Percentiles rank a stretch among this genome's conserved stretches.
Conservation (phyloP, 306 rosid genomes). For the Fragaria ananassa region DNA sequence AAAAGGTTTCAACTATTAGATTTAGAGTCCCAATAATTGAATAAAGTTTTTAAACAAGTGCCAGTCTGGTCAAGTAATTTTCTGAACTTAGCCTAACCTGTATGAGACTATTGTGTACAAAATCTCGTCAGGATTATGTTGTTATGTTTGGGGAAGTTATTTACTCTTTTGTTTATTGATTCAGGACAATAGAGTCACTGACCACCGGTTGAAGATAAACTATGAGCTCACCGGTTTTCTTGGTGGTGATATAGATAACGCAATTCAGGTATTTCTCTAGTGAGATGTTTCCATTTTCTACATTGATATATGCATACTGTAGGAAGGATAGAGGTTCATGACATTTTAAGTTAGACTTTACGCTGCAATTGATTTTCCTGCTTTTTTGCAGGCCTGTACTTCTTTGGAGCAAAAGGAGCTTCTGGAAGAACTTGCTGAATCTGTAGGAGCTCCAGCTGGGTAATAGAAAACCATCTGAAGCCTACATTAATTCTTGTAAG, state of each 20-base stretch:
- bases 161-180: constrained; percentile 9
- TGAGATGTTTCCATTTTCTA: background rate
- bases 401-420: constrained; percentile 82
- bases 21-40: background rate
- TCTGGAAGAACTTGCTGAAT: constrained; percentile 85
- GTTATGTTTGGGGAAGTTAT: constrained; percentile 19
- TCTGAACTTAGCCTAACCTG: background rate
- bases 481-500: constrained; percentile 9
- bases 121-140: background rate
- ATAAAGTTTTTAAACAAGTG: background rate
- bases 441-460: constrained; percentile 52
- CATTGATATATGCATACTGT: background rate
- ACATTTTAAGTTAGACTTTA: background rate
- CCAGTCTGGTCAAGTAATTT: background rate
- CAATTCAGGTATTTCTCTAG: constrained; percentile 70
- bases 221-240: constrained; percentile 88
- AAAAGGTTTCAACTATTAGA: background rate
- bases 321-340: background rate
- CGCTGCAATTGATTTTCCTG: constrained; percentile 8
- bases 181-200: constrained; percentile 94
- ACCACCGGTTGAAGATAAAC: constrained; percentile 85
- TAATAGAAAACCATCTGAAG: constrained; percentile 36
- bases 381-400: constrained; percentile 64
- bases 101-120: background rate
- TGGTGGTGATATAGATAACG: constrained; percentile 69